Evolutionary conservation across 805 yeast species (phyloP), one percentile per base, ranked within the genome.

Genomic region (Torulaspora gathmanii): DNA sequence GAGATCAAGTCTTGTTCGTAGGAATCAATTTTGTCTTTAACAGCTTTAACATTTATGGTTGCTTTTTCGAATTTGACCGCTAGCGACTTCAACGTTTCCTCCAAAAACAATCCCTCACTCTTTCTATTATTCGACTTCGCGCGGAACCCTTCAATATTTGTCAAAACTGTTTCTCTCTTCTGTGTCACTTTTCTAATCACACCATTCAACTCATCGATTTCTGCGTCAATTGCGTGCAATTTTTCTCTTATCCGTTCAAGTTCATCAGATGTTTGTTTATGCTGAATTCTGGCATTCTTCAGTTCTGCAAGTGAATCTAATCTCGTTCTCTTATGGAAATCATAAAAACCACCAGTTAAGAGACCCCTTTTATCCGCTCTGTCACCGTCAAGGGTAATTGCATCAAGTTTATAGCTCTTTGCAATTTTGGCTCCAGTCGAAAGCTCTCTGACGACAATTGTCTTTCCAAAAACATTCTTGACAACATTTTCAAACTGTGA

Each of bases 311-410:
- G 70, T 2, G 83, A 77, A 53, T 88, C 95, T 38, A 90, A 65
- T 54, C 95, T 74, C 0, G 88, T 82, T 42, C 69, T 71, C 47
- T 77, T 77, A 54, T 73, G 76, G 17, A 54, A 56, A 55, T 86
- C 93, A 53, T 86, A 76, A 56, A 76, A 87, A 39, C 98, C 98
- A 65, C 98, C 98, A 19, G 87, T 80, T 36, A 93, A 64, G 1
- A 84, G 85, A 64, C 99, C 99, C 52, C 73, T 78, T 37, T 79
- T 80, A 55, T 87, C 95, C 40, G 87, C 87, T 52, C 87, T 72
- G 61, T 93, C 98, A 54, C 99, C 99, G 63, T 87, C 95, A 13
- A 91, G 68, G 0, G 99, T 93, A 12, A 93, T 84, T 0, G 95
- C 86, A 54, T 78, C 81, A 19, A 90, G 66, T 25, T 78, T 76